Evolutionary conservation across 176 grass and related monocot species (phyloP), one percentile per base, ranked within the genome.

Genomic region (Triticum dicoccoides): DNA sequence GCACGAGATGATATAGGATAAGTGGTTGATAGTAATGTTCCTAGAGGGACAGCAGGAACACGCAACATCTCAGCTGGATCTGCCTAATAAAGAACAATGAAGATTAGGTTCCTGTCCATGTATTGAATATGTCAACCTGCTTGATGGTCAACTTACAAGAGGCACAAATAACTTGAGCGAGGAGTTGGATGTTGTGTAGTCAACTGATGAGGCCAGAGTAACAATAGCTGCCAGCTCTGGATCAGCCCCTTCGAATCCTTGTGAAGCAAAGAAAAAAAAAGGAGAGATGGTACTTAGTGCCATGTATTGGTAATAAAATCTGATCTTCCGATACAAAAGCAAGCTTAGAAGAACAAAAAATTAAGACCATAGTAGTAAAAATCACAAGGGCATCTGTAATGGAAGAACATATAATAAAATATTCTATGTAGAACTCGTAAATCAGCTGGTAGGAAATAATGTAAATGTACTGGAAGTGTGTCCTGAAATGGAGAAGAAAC

Each of bases 161-260:
- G 96, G 96, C 65, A 98, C 79, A 52, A 98, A 45, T 86, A 98
- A 85, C 90, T 98, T 98, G 67, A 95, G 88, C 81, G 96, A 95
- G 69, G 96, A 98, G 81, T 94, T 92, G 41, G 96, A 98, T 81
- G 96, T 92, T 86, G 96, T 95, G 82, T 98, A 94, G 86, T 98
- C 96, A 76, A 98, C 83, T 68, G 96, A 98, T 83, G 96, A 95
- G 72, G 93, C 93, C 61, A 98, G 88, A 61, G 93, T 98, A 89
- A 95, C 91, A 89, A 94, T 88, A 77, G 83, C 93, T 52, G 89
- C 91, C 61, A 98, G 81, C 70, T 84, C 85, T 85, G 93, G 73
- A 67, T 95, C 86, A 74, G 61, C 68, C 29, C 88, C 88, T 86
- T 90, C 47, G 23, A 78, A 85, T 82, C 81, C 96, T 98, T 92